Percentiles rank a stretch among this genome's conserved stretches.
Conservation (phyloP, 495 filamentous ascomycete genomes). For the Articulospora tetracladia region DNA sequence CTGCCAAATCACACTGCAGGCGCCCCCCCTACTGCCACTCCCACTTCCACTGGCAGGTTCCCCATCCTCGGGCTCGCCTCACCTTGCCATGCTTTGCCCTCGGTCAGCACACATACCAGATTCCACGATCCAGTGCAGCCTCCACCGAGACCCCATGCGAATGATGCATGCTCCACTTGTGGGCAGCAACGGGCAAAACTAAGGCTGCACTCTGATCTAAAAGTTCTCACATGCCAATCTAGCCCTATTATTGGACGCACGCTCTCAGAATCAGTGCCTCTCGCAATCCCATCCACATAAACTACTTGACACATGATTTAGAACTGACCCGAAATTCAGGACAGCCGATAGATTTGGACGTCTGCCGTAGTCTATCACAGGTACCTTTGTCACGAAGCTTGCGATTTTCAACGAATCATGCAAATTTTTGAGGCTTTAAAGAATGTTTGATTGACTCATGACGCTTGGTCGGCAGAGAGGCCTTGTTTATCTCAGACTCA, state of each 20-base stretch:
- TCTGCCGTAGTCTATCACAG: neutral
- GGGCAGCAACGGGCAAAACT: neutral
- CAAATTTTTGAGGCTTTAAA: neutral
- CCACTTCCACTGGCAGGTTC: neutral
- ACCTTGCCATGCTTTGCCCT: neutral
- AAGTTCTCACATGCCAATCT: constrained; percentile 12
- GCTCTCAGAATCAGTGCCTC: neutral
- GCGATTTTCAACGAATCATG: neutral
- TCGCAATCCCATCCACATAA: constrained; percentile 3
- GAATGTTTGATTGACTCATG: constrained; percentile 2
- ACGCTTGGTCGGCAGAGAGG: constrained; percentile 19
- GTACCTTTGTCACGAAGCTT: constrained; percentile 1
- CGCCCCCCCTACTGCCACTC: neutral
- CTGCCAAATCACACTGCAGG: neutral
- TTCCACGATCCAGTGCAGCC: too few species aligned
- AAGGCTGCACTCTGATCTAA: constrained; percentile 11
- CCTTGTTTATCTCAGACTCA: constrained; percentile 24
- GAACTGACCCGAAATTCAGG: constrained; percentile 6
- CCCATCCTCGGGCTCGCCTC: too few species aligned
- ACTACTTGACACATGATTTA: constrained; percentile 18
- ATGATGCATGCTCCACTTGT: neutral
- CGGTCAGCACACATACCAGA: too few species aligned
- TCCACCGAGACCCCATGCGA: too few species aligned
- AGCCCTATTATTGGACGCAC: constrained; percentile 10
- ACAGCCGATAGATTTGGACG: constrained; percentile 13